These are phyloP conservation scores for carrot (Daucus carota) DNA, from an alignment of 129 eudicot species.

Conservation along the genomic window DH1_v3.0 NC_030385.2:1172001-1172500, in stretches of 20 bases:
- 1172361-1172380: neutral
- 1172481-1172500: neutral
- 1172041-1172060: conserved; percentile 95
- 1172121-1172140: conserved; percentile 97
- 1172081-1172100: conserved; percentile 87
- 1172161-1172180: conserved; percentile 80
- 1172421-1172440: too few species aligned
- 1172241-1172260: conserved; percentile 94
- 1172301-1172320: conserved; percentile 90
- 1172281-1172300: conserved; percentile 96
- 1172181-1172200: conserved; percentile 98
- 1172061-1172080: conserved; percentile 93
- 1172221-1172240: conserved; percentile 77
- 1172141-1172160: conserved; percentile 80
- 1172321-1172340: conserved; percentile 99
- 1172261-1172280: conserved; percentile 94
- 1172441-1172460: too few species aligned
- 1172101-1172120: conserved; percentile 69
- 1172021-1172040: conserved; percentile 55
- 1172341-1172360: conserved; percentile 22
- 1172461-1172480: too few species aligned
- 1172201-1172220: conserved; percentile 79
- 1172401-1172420: too few species aligned
- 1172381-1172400: too few species aligned
- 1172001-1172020: neutral